Evolutionary conservation across 140 eudicot genomes (phyloP).

Genomic region (Anethum foeniculum): DNA sequence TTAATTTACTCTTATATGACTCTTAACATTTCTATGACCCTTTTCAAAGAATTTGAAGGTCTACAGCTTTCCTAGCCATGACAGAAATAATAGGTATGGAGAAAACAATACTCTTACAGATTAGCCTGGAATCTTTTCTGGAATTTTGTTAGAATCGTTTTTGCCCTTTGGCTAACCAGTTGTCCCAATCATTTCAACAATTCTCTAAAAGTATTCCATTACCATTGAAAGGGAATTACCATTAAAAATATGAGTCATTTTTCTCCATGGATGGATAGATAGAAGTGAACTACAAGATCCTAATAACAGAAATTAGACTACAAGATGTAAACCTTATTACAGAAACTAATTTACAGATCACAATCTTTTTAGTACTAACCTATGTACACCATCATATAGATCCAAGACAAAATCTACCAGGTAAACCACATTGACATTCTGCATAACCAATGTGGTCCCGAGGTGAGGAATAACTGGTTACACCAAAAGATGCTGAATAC

Average conservation of each 20-base stretch:
- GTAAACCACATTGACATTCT: background rate
- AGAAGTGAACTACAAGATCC: background rate
- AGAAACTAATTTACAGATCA: background rate
- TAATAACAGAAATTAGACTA: background rate
- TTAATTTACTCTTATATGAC: conserved; percentile 5
- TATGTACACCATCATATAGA: background rate
- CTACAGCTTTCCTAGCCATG: background rate
- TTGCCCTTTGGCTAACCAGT: background rate
- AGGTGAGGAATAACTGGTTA: too few species aligned
- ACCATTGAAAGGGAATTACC: background rate
- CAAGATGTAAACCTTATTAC: background rate
- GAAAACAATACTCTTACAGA: background rate
- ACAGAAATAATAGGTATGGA: background rate
- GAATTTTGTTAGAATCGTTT: background rate
- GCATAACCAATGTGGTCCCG: too few species aligned
- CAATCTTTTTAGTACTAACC: conserved; percentile 2
- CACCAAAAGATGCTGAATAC: too few species aligned
- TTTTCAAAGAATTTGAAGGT: background rate
- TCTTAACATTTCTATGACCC: background rate
- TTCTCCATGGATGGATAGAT: background rate
- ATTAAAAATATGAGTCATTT: background rate
- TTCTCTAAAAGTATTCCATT: background rate
- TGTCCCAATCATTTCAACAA: background rate
- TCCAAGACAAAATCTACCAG: background rate
- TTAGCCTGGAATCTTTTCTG: background rate